Evolutionary conservation across 116 monocot species (phyloP).

Genomic region (Dioscorea cayenensis): DNA sequence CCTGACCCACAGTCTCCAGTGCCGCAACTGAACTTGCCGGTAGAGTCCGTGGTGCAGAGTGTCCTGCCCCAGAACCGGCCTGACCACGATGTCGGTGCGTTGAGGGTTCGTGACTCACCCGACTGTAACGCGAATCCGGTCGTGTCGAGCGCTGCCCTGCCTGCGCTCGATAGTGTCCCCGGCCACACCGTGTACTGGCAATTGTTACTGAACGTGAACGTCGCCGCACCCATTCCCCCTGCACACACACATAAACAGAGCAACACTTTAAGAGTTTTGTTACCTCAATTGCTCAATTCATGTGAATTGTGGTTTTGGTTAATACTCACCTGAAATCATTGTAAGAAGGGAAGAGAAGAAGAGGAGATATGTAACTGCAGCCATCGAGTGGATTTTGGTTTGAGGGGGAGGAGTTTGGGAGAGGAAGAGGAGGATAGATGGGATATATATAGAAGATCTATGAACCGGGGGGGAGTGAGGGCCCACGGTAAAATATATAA

Average conservation of each 20-base stretch:
- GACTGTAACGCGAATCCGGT: slow-evolving; percentile 45
- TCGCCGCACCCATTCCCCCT: slow-evolving; percentile 4
- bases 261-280: background rate
- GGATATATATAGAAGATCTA: background rate
- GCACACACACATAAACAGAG: background rate
- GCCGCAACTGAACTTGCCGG: slow-evolving; percentile 45
- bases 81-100: slow-evolving; percentile 39
- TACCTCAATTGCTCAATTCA: no score
- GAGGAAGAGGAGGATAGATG: no score
- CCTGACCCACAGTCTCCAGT: slow-evolving; percentile 62
- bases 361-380: background rate
- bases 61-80: slow-evolving; percentile 62
- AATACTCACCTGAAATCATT: background rate
- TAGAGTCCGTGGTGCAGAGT: slow-evolving; percentile 31
- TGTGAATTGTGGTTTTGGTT: no score
- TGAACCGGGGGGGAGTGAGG: background rate
- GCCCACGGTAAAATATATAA: background rate
- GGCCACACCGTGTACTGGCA: slow-evolving; percentile 51
- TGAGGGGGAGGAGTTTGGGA: no score
- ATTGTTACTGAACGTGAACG: slow-evolving; percentile 43
- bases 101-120: slow-evolving; percentile 29
- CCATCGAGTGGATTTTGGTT: background rate
- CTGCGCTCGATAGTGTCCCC: slow-evolving; percentile 59
- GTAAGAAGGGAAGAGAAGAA: background rate
- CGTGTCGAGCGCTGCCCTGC: slow-evolving; percentile 25